phyloP scores from a whole-genome alignment of 805 yeast genomes.

The Kodamaea sagamina region DNA sequence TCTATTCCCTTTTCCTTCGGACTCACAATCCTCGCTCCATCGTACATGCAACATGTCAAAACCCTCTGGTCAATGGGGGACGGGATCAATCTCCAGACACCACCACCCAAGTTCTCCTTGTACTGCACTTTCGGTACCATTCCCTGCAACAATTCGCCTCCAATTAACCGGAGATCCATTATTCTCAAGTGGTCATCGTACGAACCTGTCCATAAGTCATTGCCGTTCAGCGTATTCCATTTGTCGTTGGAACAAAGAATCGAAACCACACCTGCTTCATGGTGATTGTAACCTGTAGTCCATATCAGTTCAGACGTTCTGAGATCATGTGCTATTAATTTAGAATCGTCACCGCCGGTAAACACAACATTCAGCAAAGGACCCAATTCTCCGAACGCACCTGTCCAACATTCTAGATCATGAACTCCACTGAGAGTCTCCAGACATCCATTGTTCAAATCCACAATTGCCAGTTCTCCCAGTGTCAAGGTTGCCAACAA shows the following conservation, averaged over 20 bases:
- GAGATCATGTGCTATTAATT: constrained; percentile 71
- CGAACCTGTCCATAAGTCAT: constrained; percentile 79
- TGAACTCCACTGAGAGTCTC: constrained; percentile 44
- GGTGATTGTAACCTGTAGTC: constrained; percentile 54
- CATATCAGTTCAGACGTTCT: constrained; percentile 41
- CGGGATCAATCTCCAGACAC: constrained; percentile 91
- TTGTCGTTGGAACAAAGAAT: constrained; percentile 50
- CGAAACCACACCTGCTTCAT: constrained; percentile 89
- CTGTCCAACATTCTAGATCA: constrained; percentile 86
- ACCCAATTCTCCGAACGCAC: constrained; percentile 62
- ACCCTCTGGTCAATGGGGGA: constrained; percentile 47
- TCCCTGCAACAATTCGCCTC: constrained; percentile 41
- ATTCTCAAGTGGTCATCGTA: constrained; percentile 80
- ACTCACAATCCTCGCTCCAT: constrained; percentile 76
- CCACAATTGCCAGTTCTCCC: constrained; percentile 57
- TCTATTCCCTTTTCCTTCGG: constrained; percentile 26
- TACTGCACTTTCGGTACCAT: constrained; percentile 51
- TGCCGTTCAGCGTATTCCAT: constrained; percentile 49
- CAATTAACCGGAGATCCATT: constrained; percentile 63
- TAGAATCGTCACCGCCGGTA: constrained; percentile 90
- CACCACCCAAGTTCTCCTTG: constrained; percentile 72
- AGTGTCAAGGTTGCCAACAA: constrained; percentile 65
- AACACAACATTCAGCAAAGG: constrained; percentile 59
- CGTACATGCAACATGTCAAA: constrained; percentile 90
- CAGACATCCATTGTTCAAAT: constrained; percentile 30